Conservation (phyloP, 225 moss, liverwort and hornwort species). For the Ulota crispa region DNA sequence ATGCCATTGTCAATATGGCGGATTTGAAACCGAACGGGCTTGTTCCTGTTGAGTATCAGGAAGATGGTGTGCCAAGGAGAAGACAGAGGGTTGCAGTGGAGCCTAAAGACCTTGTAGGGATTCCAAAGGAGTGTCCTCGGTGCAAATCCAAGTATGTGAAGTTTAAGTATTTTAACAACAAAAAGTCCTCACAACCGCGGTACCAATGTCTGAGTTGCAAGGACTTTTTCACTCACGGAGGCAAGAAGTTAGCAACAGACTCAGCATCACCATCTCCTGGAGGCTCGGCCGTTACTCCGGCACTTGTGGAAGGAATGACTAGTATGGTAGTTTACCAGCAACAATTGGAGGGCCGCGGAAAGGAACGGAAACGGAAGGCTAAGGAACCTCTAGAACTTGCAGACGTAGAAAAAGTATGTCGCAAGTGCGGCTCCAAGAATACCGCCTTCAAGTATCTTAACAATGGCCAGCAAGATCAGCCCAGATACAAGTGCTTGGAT, state of each 20-base stretch:
- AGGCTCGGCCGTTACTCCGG: slow-evolving; percentile 27
- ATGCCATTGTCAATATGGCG: slow-evolving; percentile 52
- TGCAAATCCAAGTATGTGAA: slow-evolving; percentile 53
- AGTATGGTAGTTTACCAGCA: slow-evolving; percentile 37
- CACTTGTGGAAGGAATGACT: slow-evolving; percentile 35
- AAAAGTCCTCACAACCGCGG: slow-evolving; percentile 50
- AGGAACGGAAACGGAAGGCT: slow-evolving; percentile 52
- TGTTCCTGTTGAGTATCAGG: slow-evolving; percentile 35
- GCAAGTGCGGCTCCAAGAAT: slow-evolving; percentile 54
- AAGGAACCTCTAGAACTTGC: slow-evolving; percentile 50
- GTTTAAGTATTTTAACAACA: slow-evolving; percentile 66
- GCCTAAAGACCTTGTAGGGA: slow-evolving; percentile 51
- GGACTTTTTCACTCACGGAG: slow-evolving; percentile 56
- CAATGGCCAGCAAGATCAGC: slow-evolving; percentile 54
- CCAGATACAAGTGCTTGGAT: slow-evolving; percentile 55
- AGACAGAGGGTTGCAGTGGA: slow-evolving; percentile 55
- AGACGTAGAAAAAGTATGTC: slow-evolving; percentile 44
- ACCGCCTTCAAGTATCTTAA: slow-evolving; percentile 62
- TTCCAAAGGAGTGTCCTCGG: slow-evolving; percentile 52
- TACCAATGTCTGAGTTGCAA: slow-evolving; percentile 58
- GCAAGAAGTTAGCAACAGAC: slow-evolving; percentile 50
- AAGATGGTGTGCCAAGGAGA: slow-evolving; percentile 48
- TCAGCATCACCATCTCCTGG: slow-evolving; percentile 36
- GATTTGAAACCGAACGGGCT: slow-evolving; percentile 47
- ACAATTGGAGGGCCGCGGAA: slow-evolving; percentile 40